Conservation (phyloP, 2,329 filamentous ascomycete genomes). For the Phialophora tarda region DNA sequence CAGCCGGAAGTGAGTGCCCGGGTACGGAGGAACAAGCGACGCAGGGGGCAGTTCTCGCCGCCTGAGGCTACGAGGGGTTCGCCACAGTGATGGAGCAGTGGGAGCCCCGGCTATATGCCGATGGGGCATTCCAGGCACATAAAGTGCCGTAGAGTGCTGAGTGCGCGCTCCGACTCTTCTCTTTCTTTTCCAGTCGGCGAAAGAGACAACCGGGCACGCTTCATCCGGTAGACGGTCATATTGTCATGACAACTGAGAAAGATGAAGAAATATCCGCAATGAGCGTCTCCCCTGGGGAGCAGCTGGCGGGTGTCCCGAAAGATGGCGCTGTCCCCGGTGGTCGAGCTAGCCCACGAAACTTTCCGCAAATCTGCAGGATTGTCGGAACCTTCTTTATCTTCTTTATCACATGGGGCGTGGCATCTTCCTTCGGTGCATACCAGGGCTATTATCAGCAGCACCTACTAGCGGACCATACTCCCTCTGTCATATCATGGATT, state of each 20-base stretch:
- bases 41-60: background rate
- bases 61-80: background rate
- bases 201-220: background rate
- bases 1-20: background rate
- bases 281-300: conserved; percentile 1
- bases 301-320: background rate
- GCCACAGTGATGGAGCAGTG: background rate
- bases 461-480: conserved; percentile 42
- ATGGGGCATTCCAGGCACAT: background rate
- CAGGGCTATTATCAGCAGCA: conserved; percentile 40
- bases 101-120: conserved; percentile 8
- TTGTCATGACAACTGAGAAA: conserved; percentile 18
- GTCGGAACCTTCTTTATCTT: conserved; percentile 75
- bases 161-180: background rate
- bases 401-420: conserved; percentile 37
- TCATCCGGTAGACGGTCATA: background rate
- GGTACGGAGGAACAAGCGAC: conserved; percentile 1
- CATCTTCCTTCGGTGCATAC: conserved; percentile 41
- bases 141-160: background rate
- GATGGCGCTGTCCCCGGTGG: background rate
- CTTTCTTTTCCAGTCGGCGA: background rate
- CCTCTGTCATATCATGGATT: conserved; percentile 56
- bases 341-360: conserved; percentile 7
- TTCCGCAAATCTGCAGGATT: conserved; percentile 79
- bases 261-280: conserved; percentile 12